Conservation (phyloP, 306 rosid species). For the Parietaria judaica region DNA sequence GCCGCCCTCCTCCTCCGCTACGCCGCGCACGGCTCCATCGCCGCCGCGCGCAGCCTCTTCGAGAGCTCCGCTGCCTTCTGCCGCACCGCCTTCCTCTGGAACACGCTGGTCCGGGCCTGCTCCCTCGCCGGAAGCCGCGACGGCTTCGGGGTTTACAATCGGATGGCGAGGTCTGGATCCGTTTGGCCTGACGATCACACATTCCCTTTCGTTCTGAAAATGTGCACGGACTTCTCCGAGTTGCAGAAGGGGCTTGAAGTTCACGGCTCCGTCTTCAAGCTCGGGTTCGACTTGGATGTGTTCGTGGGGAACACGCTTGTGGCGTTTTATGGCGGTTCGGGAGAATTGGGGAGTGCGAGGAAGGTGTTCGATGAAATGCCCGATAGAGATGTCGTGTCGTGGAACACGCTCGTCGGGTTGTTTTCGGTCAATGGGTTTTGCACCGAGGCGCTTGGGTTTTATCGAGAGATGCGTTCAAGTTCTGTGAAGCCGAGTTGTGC, state of each 20-base stretch:
- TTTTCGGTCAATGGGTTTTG: conserved; percentile 43
- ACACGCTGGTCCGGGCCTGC: conserved; percentile 62
- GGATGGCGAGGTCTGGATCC: conserved; percentile 50
- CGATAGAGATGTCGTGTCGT: conserved; percentile 65
- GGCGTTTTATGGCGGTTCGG: conserved; percentile 51
- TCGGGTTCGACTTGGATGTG: conserved; percentile 52
- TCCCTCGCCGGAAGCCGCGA: conserved; percentile 42
- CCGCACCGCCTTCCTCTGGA: conserved; percentile 62
- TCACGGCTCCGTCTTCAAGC: conserved; percentile 58
- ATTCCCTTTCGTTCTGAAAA: conserved; percentile 67
- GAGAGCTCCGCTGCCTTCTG: conserved; percentile 32
- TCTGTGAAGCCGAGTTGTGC: conserved; percentile 47
- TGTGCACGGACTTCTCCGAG: conserved; percentile 47
- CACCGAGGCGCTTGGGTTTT: conserved; percentile 32
- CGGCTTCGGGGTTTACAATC: conserved; percentile 47
- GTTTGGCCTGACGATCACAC: conserved; percentile 55
- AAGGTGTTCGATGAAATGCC: conserved; percentile 68
- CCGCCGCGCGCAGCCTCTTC: conserved; percentile 38
- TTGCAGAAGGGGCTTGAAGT: conserved; percentile 60
- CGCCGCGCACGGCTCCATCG: conserved; percentile 40
- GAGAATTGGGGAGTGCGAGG: conserved; percentile 29
- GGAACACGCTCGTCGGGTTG: conserved; percentile 66
- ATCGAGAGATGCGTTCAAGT: conserved; percentile 34
- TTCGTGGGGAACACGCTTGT: conserved; percentile 73
- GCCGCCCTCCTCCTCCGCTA: conserved; percentile 72